A percentile compares a stretch with the other conserved stretches of the same genome.
phyloP scores from a whole-genome alignment of 2,329 filamentous ascomycete genomes.

The Hypomyces perniciosus region DNA sequence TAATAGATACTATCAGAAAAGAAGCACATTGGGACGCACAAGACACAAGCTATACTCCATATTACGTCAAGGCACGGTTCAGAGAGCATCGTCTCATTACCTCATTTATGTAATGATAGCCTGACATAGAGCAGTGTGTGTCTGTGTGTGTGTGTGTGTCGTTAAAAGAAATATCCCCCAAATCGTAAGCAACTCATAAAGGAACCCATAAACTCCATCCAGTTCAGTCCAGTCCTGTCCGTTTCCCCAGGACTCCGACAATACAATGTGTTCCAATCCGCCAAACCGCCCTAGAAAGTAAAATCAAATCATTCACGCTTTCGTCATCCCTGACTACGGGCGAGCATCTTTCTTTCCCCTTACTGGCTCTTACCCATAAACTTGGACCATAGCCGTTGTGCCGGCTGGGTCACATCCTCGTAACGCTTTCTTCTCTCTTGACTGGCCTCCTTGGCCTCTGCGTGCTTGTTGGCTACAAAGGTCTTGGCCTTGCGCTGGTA shows the following conservation, averaged over 20 bases:
- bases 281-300: neutral
- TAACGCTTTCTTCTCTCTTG: slow-evolving; percentile 17
- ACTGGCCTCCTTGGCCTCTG: slow-evolving; percentile 25
- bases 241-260: neutral
- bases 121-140: neutral
- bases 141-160: neutral
- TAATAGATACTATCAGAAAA: too few relatives aligned
- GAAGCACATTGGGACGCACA: too few relatives aligned
- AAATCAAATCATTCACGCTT: neutral
- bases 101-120: neutral
- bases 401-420: slow-evolving; percentile 21
- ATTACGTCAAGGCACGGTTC: too few relatives aligned
- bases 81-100: too few relatives aligned
- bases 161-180: neutral
- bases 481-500: slow-evolving; percentile 44
- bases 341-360: neutral
- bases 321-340: too few relatives aligned
- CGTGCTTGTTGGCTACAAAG: slow-evolving; percentile 34
- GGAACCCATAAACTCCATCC: slow-evolving; percentile 7
- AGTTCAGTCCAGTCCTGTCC: slow-evolving; percentile 1
- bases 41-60: too few relatives aligned
- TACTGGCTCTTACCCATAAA: slow-evolving; percentile 18
- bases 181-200: neutral
- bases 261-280: slow-evolving; percentile 4
- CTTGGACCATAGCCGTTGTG: slow-evolving; percentile 18